Base-by-base conservation (phyloP, 164 flowering plant genomes). In the Houttuynia cordata region DNA sequence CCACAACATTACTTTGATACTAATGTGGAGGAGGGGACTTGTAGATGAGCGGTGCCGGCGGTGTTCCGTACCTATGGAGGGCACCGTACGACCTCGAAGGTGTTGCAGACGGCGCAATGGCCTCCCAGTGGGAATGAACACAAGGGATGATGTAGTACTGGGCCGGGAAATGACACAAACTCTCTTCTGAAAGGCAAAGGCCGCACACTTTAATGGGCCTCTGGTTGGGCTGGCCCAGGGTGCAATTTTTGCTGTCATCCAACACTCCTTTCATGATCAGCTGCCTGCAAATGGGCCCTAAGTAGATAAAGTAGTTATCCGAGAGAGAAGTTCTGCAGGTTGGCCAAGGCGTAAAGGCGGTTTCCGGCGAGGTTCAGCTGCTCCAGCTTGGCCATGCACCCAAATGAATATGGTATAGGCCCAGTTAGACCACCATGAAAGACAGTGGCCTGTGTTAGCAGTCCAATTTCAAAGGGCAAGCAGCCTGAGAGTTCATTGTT, bases 361-460 rank as follows among this genome's bases (percentile, higher is more conserved):
- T 85, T 85, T 0, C 61, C 34, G 4, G 81, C 80, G 23, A 85
- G 59, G 42, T 73, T 79, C 23, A 85, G 72, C 25, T 50, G 42
- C 66, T 76, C 69, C 67, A 85, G 18, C 20, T 56, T 70, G 18
- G 17, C 55, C 61, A 85, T 58, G 63, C 87, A 82, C 5, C 67
- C 83, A 10, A 85, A 74, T 0, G 87, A 81, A 4, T 64, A 62
- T 0, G 91, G 91, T 0, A 85, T 65, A 0, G 80, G 80, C 15
- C 91, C 91, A 1, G 81, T 82, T 40, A 85, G 64, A 1, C 80
- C 68, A 4, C 37, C 84, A 42, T 85, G 86, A 58, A 85, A 80
- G 15, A 81, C 76, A 0, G 69, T 70, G 4, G 77, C 51, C 10
- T 59, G 8, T 23, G 42, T 64, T 59, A 83, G 65, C 19, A 64